Conservation (phyloP, 805 yeast species). For the Saturnispora zaruensis region DNA sequence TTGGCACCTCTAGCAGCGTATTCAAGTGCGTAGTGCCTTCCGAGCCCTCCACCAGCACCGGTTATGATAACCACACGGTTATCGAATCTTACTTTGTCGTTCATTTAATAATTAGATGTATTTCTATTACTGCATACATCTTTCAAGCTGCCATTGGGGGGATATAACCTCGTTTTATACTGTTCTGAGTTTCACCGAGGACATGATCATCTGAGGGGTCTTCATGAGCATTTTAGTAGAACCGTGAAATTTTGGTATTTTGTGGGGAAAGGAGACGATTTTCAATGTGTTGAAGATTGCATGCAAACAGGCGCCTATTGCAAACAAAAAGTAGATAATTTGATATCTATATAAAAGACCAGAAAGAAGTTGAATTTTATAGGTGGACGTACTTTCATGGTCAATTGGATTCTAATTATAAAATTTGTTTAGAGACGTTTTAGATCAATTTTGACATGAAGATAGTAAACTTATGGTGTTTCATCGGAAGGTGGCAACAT, state of each 20-base stretch:
- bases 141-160: not conserved
- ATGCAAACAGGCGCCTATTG: no score
- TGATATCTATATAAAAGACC: no score
- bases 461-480: no score
- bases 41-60: slow-evolving; percentile 97
- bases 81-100: slow-evolving; percentile 2
- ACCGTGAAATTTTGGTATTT: not conserved
- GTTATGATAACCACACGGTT: slow-evolving; percentile 73
- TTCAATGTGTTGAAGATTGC: no score
- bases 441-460: no score
- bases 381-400: no score
- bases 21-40: slow-evolving; percentile 77
- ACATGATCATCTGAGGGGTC: slow-evolving; percentile 6
- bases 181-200: slow-evolving; percentile 7
- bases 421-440: no score
- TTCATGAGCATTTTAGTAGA: not conserved
- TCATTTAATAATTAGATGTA: not conserved
- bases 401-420: no score
- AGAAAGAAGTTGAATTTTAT: no score
- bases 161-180: slow-evolving; percentile 5
- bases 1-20: slow-evolving; percentile 88
- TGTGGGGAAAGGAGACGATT: slow-evolving; percentile 3
- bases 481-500: no score
- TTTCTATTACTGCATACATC: not conserved
- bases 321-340: no score